These are phyloP conservation scores for Candida frijolesensis DNA, from an alignment of 1,139 yeast genomes.

Conservation along the genomic window DNA sequence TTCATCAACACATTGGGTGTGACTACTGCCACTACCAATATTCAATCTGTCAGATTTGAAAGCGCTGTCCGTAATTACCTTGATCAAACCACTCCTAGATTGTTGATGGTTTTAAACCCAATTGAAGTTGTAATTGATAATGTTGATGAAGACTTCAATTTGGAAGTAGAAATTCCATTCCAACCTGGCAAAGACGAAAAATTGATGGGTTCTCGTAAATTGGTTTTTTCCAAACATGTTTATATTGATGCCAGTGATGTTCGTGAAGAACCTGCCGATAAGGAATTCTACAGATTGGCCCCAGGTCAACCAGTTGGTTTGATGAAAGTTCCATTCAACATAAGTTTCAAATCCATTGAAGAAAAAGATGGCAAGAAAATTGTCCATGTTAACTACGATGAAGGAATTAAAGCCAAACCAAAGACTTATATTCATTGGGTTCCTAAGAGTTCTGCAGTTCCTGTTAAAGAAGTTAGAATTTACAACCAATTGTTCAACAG, in stretches of 20 bases:
- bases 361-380: constrained; percentile 65
- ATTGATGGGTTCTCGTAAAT: constrained; percentile 68
- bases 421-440: constrained; percentile 98
- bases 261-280: constrained; percentile 35
- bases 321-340: constrained; percentile 84
- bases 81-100: constrained; percentile 90
- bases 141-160: constrained; percentile 68
- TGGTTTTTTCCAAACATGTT: constrained; percentile 74
- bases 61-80: constrained; percentile 83
- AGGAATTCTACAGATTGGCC: constrained; percentile 82
- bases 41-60: constrained; percentile 88
- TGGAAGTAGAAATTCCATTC: constrained; percentile 72
- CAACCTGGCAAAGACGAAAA: constrained; percentile 79
- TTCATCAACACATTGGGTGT: constrained; percentile 96
- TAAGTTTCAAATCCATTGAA: constrained; percentile 71
- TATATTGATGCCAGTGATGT: constrained; percentile 81
- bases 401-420: constrained; percentile 64
- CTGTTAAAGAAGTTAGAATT: constrained; percentile 75
- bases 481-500: constrained; percentile 87
- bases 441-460: constrained; percentile 62
- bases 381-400: constrained; percentile 81
- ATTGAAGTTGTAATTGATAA: constrained; percentile 82
- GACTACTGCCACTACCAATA: constrained; percentile 88
- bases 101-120: constrained; percentile 92
- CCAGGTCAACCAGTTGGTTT: constrained; percentile 97